These are phyloP conservation scores for Sesbania bispinosa DNA, from an alignment of 306 rosid species.

Conservation along the genomic window DNA sequence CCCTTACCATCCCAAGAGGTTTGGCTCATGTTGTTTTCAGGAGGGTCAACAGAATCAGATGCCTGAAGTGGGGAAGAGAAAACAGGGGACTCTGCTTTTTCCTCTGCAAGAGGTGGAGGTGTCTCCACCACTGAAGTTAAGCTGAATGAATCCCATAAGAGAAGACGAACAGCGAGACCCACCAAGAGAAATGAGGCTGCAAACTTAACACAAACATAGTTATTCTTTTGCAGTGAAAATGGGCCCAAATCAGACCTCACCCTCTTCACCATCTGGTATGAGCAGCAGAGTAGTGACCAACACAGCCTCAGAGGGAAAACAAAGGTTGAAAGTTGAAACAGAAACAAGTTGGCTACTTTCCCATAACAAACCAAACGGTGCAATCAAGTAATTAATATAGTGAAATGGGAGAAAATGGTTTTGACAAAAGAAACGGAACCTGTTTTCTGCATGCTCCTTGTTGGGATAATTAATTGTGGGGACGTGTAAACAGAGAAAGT, in stretches of 20 bases:
- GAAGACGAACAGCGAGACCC: conserved; percentile 33
- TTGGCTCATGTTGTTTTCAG: neutral
- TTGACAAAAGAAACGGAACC: neutral
- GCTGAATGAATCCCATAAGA: conserved; percentile 35
- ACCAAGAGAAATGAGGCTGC: conserved; percentile 23
- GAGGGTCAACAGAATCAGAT: conserved; percentile 19
- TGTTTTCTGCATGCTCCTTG: neutral
- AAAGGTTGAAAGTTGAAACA: neutral
- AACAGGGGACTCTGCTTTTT: conserved; percentile 31
- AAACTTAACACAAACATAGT: conserved; percentile 22
- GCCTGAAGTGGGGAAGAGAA: neutral
- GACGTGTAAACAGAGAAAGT: neutral
- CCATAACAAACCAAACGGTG: conserved; percentile 5
- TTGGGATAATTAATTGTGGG: neutral
- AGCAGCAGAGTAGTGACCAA: neutral
- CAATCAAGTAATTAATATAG: neutral
- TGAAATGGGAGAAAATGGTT: neutral
- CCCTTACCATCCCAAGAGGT: conserved; percentile 14
- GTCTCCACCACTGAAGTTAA: conserved; percentile 20
- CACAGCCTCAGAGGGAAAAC: neutral
- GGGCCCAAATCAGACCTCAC: conserved; percentile 27
- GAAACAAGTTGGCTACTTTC: neutral
- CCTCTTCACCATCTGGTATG: conserved; percentile 24
- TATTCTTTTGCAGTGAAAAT: conserved; percentile 30
- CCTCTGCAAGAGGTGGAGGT: conserved; percentile 9